Evolutionary conservation across 2,329 filamentous ascomycete species (phyloP).

Genomic region (Gnomoniopsis smithogilvyi): DNA sequence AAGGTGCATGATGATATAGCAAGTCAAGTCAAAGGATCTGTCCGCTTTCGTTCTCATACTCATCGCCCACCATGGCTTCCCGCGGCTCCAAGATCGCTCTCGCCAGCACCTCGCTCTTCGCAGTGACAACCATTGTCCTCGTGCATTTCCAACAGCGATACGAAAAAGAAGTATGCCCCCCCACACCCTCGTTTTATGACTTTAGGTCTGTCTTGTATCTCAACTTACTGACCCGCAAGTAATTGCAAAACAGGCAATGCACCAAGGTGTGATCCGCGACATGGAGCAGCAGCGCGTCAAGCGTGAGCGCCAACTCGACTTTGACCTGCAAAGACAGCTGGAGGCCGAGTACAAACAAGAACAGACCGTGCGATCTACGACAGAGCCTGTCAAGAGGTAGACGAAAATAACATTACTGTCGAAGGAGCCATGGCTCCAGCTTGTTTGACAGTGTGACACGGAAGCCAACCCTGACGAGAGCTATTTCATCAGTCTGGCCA

Average conservation of each 20-base stretch:
- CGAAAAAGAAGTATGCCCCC: slow-evolving; percentile 70
- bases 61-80: slow-evolving; percentile 63
- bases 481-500: no score
- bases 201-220: neutral
- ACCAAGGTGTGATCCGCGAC: slow-evolving; percentile 88
- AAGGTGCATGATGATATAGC: slow-evolving; percentile 5
- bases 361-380: slow-evolving; percentile 66
- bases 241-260: slow-evolving; percentile 71
- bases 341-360: slow-evolving; percentile 89
- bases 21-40: neutral
- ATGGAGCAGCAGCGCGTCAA: slow-evolving; percentile 92
- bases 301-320: slow-evolving; percentile 86
- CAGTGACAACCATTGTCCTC: slow-evolving; percentile 72
- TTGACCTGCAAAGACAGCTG: slow-evolving; percentile 82
- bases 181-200: neutral
- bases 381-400: slow-evolving; percentile 4
- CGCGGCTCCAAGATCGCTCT: slow-evolving; percentile 85
- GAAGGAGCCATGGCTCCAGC: no score
- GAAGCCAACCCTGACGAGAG: neutral
- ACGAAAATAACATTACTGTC: no score
- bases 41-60: no score
- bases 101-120: slow-evolving; percentile 70
- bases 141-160: slow-evolving; percentile 87
- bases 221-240: neutral
- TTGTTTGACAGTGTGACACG: neutral